Base-by-base conservation (phyloP, 169 alveolate genomes). In the Ichthyophthirius multifiliis region DNA sequence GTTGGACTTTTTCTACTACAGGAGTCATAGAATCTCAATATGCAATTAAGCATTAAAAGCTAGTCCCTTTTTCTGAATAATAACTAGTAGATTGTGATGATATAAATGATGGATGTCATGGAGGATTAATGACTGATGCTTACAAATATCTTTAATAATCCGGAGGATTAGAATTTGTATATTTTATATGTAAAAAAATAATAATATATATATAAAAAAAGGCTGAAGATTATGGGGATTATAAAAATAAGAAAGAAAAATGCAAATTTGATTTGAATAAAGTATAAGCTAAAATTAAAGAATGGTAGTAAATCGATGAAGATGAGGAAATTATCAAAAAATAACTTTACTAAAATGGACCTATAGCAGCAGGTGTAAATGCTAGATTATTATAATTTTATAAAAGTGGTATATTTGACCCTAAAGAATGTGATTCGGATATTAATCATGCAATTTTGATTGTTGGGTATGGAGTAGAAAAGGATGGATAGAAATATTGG, bases 361-460 rank as follows among this genome's bases (percentile, higher is more conserved):
- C 63, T 27, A 13, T 45, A 45, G 63, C 63, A n/a, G 63, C 18
- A 5, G 63, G 63, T n/a, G 18, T 45, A 5, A 45, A 45, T 13
- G 63, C 32, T 45, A 45, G 18, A 45, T 45, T 45, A 45, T 45
- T 45, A 45, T 45, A 5, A 45, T n/a, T n/a, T 45, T n/a, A 13
- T 5, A 6, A 45, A 45, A 45, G 63, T n/a, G n/a, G n/a, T n/a
- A n/a, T n/a, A n/a, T n/a, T n/a, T n/a, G n/a, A n/a, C n/a, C n/a
- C n/a, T n/a, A n/a, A n/a, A n/a, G n/a, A n/a, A n/a, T n/a, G n/a
- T n/a, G n/a, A n/a, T n/a, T n/a, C n/a, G n/a, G n/a, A n/a, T 37
- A 89, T 89, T 12, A 89, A 89, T 79, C 96, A 92, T 73, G 96
- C 96, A 23, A 92, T 92, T 45, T 83, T 89, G 43, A 93, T 92